A percentile compares a stretch with the other conserved stretches of the same genome.
phyloP scores from a whole-genome alignment of 2,329 filamentous ascomycete genomes.

The Penicillium sp. region DNA sequence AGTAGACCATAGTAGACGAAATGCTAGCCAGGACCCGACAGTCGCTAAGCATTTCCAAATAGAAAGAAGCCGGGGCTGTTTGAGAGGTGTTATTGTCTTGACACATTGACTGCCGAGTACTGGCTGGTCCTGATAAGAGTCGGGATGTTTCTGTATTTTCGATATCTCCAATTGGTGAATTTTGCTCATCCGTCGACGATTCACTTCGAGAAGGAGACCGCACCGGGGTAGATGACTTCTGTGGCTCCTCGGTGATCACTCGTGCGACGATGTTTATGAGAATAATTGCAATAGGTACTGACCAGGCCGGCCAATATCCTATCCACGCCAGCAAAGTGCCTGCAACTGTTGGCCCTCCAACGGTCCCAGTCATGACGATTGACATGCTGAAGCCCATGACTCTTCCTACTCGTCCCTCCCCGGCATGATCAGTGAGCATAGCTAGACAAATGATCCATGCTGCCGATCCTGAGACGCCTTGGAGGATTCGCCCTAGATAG shows the following conservation, averaged over 20 bases:
- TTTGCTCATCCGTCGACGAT: neutral
- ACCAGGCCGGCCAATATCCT: conserved; percentile 1
- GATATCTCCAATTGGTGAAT: neutral
- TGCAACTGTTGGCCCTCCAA: neutral
- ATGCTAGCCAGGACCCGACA: conserved; percentile 48
- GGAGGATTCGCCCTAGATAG: neutral
- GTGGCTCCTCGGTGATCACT: neutral
- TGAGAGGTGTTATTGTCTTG: neutral
- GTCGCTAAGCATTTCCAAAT: conserved; percentile 41
- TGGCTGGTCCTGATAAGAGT: neutral
- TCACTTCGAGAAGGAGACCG: neutral
- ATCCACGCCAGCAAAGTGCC: neutral
- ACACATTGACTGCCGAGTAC: neutral
- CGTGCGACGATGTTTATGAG: neutral
- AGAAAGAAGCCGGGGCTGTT: neutral
- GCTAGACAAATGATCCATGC: conserved; percentile 2
- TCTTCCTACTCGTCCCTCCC: neutral
- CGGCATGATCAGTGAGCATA: neutral
- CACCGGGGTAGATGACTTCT: neutral
- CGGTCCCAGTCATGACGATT: neutral
- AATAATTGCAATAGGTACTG: neutral
- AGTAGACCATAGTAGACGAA: conserved; percentile 50
- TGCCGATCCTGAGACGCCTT: neutral
- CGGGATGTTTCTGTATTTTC: neutral
- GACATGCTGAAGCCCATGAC: conserved; percentile 1